Conservation (phyloP, 768 basidiomycete genomes). For the Lactarius evosmus region DNA sequence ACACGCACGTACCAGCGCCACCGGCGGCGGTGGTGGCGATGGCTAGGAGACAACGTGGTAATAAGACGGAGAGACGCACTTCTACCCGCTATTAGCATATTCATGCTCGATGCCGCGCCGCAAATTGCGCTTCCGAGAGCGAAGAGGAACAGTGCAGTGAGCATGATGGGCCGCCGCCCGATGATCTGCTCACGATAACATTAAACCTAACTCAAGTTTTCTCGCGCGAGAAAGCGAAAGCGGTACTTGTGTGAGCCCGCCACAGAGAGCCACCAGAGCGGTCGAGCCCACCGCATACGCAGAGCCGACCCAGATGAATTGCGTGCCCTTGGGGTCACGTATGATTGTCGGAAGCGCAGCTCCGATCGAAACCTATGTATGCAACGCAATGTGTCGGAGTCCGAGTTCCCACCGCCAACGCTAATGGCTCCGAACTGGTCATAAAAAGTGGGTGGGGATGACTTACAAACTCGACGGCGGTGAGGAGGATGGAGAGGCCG, state of each 20-base stretch:
- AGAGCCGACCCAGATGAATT: constrained; percentile 31
- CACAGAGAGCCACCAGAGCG: constrained; percentile 32
- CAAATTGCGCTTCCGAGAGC: constrained; percentile 36
- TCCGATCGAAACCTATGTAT: constrained; percentile 17
- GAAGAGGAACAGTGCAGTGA: constrained; percentile 30
- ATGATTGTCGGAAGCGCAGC: constrained; percentile 36
- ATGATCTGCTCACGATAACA: constrained; percentile 29
- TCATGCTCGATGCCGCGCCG: constrained; percentile 36
- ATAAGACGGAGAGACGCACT: constrained; percentile 9
- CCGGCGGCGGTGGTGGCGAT: neutral
- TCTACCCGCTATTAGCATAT: constrained; percentile 37
- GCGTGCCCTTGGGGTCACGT: constrained; percentile 29
- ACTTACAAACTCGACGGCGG: constrained; percentile 19
- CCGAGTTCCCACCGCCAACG: neutral
- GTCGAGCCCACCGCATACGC: constrained; percentile 31
- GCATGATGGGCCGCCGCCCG: constrained; percentile 34
- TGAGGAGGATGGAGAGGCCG: constrained; percentile 10
- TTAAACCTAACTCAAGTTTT: neutral
- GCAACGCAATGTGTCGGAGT: neutral
- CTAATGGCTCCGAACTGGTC: too few species aligned
- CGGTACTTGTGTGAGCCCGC: constrained; percentile 29
- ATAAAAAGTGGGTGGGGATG: neutral
- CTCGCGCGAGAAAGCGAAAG: neutral
- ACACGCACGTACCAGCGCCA: neutral
- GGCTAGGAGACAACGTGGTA: neutral